Evolutionary conservation across 1,284 basidiomycete species (phyloP).

Genomic region (Phylloporus sp.): DNA sequence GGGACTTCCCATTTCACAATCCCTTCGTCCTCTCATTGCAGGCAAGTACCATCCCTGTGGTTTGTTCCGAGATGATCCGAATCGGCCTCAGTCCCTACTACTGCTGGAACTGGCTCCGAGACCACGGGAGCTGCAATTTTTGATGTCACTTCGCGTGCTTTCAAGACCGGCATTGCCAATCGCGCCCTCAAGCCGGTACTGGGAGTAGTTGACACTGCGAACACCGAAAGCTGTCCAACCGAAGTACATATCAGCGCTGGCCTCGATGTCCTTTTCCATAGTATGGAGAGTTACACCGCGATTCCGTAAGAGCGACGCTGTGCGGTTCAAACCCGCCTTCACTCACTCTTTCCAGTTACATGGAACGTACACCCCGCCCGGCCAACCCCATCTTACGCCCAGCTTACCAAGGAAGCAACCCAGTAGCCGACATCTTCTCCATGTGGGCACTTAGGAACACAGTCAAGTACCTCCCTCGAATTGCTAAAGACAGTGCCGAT

Average conservation of each 20-base stretch:
- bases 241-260: slow-evolving; percentile 92
- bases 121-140: slow-evolving; percentile 98
- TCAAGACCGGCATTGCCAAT: slow-evolving; percentile 97
- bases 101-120: slow-evolving; percentile 96
- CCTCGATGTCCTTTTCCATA: slow-evolving; percentile 94
- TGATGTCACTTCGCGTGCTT: slow-evolving; percentile 87
- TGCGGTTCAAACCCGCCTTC: background rate
- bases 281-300: slow-evolving; percentile 91
- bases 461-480: slow-evolving; percentile 88
- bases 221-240: slow-evolving; percentile 84
- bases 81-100: slow-evolving; percentile 75
- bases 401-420: slow-evolving; percentile 96
- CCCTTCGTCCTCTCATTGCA: slow-evolving; percentile 86
- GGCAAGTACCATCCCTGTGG: slow-evolving; percentile 39
- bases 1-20: slow-evolving; percentile 81
- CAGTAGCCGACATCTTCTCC: slow-evolving; percentile 95
- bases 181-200: slow-evolving; percentile 90
- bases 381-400: slow-evolving; percentile 89
- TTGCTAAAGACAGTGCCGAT: slow-evolving; percentile 82
- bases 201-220: slow-evolving; percentile 81
- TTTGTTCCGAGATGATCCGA: slow-evolving; percentile 3
- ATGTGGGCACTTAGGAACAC: slow-evolving; percentile 93
- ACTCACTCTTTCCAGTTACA: slow-evolving; percentile 59
- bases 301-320: slow-evolving; percentile 63
- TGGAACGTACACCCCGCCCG: slow-evolving; percentile 88